These are phyloP conservation scores for Magnaporthales sp. DNA, from an alignment of 2,329 filamentous ascomycete genomes.

Conservation along the genomic window DNA sequence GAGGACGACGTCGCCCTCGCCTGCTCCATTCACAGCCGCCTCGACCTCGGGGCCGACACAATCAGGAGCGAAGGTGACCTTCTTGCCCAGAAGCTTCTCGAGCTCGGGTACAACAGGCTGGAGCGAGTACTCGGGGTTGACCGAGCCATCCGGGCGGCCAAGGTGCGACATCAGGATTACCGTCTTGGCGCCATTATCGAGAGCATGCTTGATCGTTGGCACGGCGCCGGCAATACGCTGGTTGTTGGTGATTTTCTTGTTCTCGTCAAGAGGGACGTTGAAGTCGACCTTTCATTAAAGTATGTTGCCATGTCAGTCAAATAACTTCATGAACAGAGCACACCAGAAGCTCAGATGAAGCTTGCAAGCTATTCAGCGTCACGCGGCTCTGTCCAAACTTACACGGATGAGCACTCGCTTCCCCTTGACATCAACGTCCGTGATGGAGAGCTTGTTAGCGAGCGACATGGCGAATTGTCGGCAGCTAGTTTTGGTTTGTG, in stretches of 20 bases:
- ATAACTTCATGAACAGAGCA: background rate
- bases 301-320: background rate
- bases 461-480: slow-evolving; percentile 68
- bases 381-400: background rate
- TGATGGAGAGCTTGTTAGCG: slow-evolving; percentile 95
- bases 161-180: slow-evolving; percentile 98
- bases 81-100: slow-evolving; percentile 77
- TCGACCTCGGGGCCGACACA: slow-evolving; percentile 86
- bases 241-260: slow-evolving; percentile 95
- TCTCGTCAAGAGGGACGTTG: slow-evolving; percentile 91
- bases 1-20: slow-evolving; percentile 74
- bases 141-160: slow-evolving; percentile 84
- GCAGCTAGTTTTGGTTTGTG: slow-evolving; percentile 9
- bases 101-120: slow-evolving; percentile 86
- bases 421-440: slow-evolving; percentile 92
- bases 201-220: slow-evolving; percentile 89
- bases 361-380: slow-evolving; percentile 40
- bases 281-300: slow-evolving; percentile 63
- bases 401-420: slow-evolving; percentile 95
- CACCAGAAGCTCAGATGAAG: background rate
- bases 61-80: slow-evolving; percentile 82
- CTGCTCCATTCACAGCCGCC: slow-evolving; percentile 76
- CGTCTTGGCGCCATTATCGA: slow-evolving; percentile 82
- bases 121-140: slow-evolving; percentile 88
- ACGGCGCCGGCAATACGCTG: slow-evolving; percentile 96